phyloP scores from a whole-genome alignment of 441 rosid species.

The Erodium chrysanthum region DNA sequence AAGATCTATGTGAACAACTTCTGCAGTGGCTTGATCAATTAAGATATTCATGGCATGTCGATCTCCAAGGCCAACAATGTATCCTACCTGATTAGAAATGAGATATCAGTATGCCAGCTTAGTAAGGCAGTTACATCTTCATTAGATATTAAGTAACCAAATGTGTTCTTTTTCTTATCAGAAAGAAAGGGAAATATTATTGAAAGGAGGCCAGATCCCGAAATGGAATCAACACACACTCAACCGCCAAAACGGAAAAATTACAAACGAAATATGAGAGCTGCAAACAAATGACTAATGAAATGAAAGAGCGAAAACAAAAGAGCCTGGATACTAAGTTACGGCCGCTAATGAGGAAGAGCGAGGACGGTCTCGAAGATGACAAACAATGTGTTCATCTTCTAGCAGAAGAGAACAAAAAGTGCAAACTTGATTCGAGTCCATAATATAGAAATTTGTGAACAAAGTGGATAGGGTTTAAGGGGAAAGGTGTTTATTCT shows the following conservation, averaged over 20 bases:
- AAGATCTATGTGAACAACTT: slow-evolving; percentile 98
- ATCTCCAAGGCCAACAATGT: slow-evolving; percentile 97
- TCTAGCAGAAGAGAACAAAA: not conserved
- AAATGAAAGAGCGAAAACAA: too few species aligned
- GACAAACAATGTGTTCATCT: not conserved
- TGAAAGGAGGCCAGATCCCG: too few species aligned
- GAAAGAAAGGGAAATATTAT: too few species aligned
- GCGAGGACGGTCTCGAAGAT: too few species aligned
- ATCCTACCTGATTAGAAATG: slow-evolving; percentile 60
- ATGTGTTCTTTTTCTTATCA: not conserved
- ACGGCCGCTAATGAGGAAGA: too few species aligned
- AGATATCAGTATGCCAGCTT: slow-evolving; percentile 13
- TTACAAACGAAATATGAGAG: too few species aligned
- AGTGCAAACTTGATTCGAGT: not conserved
- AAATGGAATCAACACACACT: too few species aligned
- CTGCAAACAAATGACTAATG: too few species aligned
- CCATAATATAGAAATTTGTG: not conserved
- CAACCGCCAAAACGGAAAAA: too few species aligned
- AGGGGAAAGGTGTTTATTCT: not conserved
- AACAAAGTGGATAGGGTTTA: not conserved
- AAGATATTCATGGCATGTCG: slow-evolving; percentile 89
- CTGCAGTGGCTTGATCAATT: slow-evolving; percentile 93
- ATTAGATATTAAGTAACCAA: not conserved
- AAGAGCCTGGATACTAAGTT: too few species aligned
- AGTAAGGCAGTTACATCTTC: slow-evolving; percentile 10